Percentiles rank a stretch among this genome's conserved stretches.
Evolutionary conservation across 2,329 filamentous ascomycete species (phyloP).

Genomic region (Aspergillus ibericus): DNA sequence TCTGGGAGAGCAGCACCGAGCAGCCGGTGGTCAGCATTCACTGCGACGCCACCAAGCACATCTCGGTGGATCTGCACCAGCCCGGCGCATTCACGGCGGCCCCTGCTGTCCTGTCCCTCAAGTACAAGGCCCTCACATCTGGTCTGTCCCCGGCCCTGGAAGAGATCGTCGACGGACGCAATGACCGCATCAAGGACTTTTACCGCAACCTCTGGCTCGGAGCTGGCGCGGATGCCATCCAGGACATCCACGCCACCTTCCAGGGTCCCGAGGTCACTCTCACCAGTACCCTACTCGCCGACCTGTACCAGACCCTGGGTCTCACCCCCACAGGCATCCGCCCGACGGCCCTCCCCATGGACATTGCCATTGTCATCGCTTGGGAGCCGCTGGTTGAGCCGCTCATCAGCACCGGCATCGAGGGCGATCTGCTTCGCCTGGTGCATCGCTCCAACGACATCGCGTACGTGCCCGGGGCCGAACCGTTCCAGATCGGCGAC

Average conservation of each 20-base stretch:
- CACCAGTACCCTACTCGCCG: background rate
- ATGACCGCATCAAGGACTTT: constrained; percentile 1
- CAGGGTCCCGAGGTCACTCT: background rate
- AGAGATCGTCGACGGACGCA: background rate
- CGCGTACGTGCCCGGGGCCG: background rate
- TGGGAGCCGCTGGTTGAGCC: constrained; percentile 6
- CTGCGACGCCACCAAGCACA: background rate
- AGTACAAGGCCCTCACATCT: background rate
- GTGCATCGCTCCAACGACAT: constrained; percentile 6
- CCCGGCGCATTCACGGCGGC: background rate
- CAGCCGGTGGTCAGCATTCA: background rate
- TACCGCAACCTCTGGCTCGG: background rate
- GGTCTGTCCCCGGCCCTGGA: background rate
- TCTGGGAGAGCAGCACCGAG: background rate
- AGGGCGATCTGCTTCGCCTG: constrained; percentile 5
- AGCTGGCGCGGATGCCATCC: background rate
- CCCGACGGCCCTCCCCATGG: background rate
- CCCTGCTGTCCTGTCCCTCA: background rate
- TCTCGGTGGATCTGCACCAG: background rate
- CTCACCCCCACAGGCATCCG: background rate
- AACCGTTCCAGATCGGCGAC: constrained; percentile 3
- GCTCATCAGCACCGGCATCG: background rate
- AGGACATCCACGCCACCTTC: background rate
- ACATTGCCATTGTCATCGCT: constrained; percentile 5
- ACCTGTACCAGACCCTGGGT: background rate